These are phyloP conservation scores for Wallemia ichthyophaga DNA, from an alignment of 1,284 basidiomycete species.

Conservation along the genomic window DNA sequence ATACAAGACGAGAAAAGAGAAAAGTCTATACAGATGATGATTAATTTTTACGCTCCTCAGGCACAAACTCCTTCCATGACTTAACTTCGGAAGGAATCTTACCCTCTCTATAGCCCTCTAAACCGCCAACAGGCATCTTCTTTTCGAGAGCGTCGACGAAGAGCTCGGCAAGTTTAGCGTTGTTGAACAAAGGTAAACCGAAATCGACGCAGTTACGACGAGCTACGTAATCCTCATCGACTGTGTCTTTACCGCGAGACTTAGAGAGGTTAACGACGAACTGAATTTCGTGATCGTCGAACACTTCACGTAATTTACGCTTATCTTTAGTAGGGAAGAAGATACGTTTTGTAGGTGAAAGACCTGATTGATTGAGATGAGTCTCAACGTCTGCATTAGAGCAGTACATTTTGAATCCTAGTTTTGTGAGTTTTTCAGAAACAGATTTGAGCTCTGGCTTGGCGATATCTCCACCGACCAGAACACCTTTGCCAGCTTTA, in stretches of 20 bases:
- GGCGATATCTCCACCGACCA: slow-evolving; percentile 56
- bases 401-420: slow-evolving; percentile 80
- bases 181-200: slow-evolving; percentile 47
- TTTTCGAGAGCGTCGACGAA: slow-evolving; percentile 69
- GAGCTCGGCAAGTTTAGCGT: slow-evolving; percentile 57
- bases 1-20: not conserved
- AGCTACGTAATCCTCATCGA: slow-evolving; percentile 91
- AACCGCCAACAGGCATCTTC: slow-evolving; percentile 58
- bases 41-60: not conserved
- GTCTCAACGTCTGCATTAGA: slow-evolving; percentile 51
- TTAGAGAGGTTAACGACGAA: slow-evolving; percentile 81
- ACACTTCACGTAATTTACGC: slow-evolving; percentile 67
- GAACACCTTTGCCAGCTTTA: slow-evolving; percentile 42
- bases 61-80: slow-evolving; percentile 9
- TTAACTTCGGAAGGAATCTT: slow-evolving; percentile 65
- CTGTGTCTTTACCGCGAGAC: slow-evolving; percentile 39
- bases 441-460: slow-evolving; percentile 54
- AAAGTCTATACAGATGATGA: not conserved
- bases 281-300: slow-evolving; percentile 83
- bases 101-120: slow-evolving; percentile 60
- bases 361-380: slow-evolving; percentile 50
- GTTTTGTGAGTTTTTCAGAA: slow-evolving; percentile 39
- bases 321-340: slow-evolving; percentile 95
- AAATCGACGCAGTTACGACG: slow-evolving; percentile 27
- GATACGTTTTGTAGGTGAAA: slow-evolving; percentile 55